phyloP scores from a whole-genome alignment of 2,329 filamentous ascomycete genomes.

The Biscogniauxia marginata region DNA sequence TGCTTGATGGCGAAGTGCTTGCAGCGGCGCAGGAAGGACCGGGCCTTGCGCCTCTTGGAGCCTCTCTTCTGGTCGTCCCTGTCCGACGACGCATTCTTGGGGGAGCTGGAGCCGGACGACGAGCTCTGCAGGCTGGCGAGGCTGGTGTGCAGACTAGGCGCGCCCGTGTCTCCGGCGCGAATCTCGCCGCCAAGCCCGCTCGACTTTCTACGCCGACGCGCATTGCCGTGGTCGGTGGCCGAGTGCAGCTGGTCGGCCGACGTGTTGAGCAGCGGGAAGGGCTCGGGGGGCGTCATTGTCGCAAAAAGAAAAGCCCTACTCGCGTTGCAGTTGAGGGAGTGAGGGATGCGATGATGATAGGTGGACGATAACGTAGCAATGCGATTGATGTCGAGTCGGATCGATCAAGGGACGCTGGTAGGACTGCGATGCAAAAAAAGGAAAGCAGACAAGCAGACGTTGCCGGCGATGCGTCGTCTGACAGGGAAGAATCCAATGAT shows the following conservation, averaged over 20 bases:
- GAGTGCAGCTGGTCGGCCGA: conserved; percentile 49
- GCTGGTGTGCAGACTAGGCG: conserved; percentile 53
- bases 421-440: no score
- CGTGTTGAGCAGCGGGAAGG: conserved; percentile 55
- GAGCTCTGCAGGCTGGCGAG: conserved; percentile 42
- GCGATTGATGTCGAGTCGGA: no score
- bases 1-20: conserved; percentile 54
- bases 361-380: neutral
- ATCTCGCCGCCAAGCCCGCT: conserved; percentile 54
- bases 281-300: conserved; percentile 49
- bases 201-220: conserved; percentile 54
- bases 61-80: conserved; percentile 39
- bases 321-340: neutral
- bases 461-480: neutral
- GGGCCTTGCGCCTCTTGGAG: conserved; percentile 56
- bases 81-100: conserved; percentile 21
- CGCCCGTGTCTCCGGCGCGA: conserved; percentile 54
- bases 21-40: conserved; percentile 52
- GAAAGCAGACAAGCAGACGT: neutral
- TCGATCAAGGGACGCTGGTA: no score
- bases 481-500: conserved; percentile 13
- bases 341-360: neutral
- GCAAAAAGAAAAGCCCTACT: neutral
- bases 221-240: conserved; percentile 34
- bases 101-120: conserved; percentile 20